A percentile compares a stretch with the other conserved stretches of the same genome.
Evolutionary conservation across 768 basidiomycete genomes (phyloP).

Genomic region (Kwoniella bestiolae): DNA sequence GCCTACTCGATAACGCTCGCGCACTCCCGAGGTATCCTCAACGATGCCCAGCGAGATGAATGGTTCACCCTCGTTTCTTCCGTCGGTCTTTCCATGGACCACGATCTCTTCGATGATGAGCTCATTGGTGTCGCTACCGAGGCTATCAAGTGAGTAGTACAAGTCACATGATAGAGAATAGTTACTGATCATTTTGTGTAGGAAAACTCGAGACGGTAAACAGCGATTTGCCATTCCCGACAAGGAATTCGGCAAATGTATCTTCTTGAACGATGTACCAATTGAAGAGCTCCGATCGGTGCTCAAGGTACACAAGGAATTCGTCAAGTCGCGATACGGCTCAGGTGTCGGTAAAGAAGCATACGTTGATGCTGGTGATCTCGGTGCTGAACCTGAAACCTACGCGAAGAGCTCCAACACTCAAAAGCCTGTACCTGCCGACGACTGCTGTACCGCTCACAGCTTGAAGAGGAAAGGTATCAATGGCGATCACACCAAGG

Average conservation of each 20-base stretch:
- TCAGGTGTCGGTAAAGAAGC: constrained; percentile 56
- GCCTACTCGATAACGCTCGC: constrained; percentile 58
- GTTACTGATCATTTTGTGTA: neutral
- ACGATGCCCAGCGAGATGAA: constrained; percentile 56
- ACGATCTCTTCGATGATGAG: constrained; percentile 55
- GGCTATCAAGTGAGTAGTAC: constrained; percentile 54
- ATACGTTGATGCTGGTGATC: constrained; percentile 57
- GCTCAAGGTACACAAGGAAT: constrained; percentile 56
- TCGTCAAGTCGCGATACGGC: constrained; percentile 49
- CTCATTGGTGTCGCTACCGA: constrained; percentile 54
- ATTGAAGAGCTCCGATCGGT: constrained; percentile 52
- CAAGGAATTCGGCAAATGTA: constrained; percentile 55
- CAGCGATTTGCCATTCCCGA: constrained; percentile 57
- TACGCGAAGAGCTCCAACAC: constrained; percentile 35
- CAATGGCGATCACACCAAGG: constrained; percentile 36
- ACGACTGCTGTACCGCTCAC: constrained; percentile 37
- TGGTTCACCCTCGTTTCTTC: constrained; percentile 53
- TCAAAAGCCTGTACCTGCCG: constrained; percentile 8
- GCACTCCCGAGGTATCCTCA: constrained; percentile 55
- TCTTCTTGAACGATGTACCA: constrained; percentile 58
- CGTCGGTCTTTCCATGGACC: constrained; percentile 57
- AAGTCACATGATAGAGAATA: neutral
- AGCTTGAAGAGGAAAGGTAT: constrained; percentile 45
- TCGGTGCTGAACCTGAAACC: constrained; percentile 54
- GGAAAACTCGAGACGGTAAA: constrained; percentile 55